phyloP scores from a whole-genome alignment of 2,329 filamentous ascomycete genomes.

The Ophiostoma australiae region DNA sequence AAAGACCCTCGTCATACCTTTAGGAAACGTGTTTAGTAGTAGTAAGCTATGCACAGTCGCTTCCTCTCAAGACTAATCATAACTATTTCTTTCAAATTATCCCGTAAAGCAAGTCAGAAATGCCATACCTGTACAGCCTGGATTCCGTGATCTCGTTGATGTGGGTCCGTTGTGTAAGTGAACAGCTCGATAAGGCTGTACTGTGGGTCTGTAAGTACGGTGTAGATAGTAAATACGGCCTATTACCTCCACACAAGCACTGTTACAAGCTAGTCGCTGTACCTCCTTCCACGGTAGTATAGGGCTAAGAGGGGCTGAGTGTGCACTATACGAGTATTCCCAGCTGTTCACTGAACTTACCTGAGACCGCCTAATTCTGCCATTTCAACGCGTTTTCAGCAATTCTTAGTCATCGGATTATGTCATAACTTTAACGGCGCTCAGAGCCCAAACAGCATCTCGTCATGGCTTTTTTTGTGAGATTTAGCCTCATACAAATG shows the following conservation, averaged over 20 bases:
- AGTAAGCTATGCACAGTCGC: too few relatives aligned
- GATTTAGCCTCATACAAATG: not conserved
- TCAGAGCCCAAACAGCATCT: not conserved
- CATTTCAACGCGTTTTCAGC: not conserved
- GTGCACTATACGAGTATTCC: not conserved
- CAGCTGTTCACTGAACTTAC: not conserved
- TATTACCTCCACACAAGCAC: too few relatives aligned
- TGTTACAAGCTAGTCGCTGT: too few relatives aligned
- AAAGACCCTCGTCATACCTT: too few relatives aligned
- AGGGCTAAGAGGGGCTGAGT: not conserved
- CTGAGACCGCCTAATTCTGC: conserved; percentile 7
- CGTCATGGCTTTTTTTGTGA: not conserved
- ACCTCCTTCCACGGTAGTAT: not conserved
- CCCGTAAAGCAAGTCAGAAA: too few relatives aligned
- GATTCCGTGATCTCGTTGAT: not conserved
- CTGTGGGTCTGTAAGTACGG: not conserved
- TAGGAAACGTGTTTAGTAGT: too few relatives aligned
- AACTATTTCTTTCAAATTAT: too few relatives aligned
- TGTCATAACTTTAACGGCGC: not conserved
- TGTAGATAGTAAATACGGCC: not conserved
- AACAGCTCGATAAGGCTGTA: not conserved
- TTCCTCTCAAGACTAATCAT: too few relatives aligned
- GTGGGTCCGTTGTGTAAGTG: not conserved
- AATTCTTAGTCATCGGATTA: not conserved
- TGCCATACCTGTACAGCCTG: too few relatives aligned